phyloP scores from a whole-genome alignment of 306 rosid species.

The Canavalia ensiformis region DNA sequence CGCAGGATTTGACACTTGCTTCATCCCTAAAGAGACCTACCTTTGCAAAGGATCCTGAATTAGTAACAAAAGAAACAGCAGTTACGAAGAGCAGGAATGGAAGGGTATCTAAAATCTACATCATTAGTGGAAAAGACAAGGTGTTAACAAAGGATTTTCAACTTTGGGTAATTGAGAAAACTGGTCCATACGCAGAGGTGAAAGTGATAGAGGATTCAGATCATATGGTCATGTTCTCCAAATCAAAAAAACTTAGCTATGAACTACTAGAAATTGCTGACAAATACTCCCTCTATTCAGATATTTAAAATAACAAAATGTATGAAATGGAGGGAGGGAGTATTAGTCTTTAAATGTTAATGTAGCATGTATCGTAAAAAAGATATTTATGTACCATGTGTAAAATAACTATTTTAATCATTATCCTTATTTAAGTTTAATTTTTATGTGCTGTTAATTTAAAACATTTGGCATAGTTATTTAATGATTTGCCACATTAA shows the following conservation, averaged over 20 bases:
- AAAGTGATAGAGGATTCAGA: constrained; percentile 45
- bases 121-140: background rate
- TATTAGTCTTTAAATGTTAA: background rate
- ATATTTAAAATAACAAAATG: too few relatives aligned
- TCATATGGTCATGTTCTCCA: constrained; percentile 56
- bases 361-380: background rate
- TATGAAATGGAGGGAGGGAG: too few relatives aligned
- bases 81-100: constrained; percentile 15
- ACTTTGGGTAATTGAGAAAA: constrained; percentile 46
- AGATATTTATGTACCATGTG: background rate
- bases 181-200: constrained; percentile 47
- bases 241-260: constrained; percentile 39
- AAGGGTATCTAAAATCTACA: background rate
- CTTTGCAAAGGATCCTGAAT: background rate
- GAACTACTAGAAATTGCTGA: constrained; percentile 36
- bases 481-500: too few relatives aligned
- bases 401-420: background rate
- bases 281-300: background rate
- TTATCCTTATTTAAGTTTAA: background rate
- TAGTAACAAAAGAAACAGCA: background rate
- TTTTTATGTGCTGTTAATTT: too few relatives aligned
- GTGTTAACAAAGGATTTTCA: constrained; percentile 14
- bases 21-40: too few relatives aligned
- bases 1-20: background rate
- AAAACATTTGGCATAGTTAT: too few relatives aligned